phyloP scores from a whole-genome alignment of 257 asterid species.

The Solanum infundibuliforme region DNA sequence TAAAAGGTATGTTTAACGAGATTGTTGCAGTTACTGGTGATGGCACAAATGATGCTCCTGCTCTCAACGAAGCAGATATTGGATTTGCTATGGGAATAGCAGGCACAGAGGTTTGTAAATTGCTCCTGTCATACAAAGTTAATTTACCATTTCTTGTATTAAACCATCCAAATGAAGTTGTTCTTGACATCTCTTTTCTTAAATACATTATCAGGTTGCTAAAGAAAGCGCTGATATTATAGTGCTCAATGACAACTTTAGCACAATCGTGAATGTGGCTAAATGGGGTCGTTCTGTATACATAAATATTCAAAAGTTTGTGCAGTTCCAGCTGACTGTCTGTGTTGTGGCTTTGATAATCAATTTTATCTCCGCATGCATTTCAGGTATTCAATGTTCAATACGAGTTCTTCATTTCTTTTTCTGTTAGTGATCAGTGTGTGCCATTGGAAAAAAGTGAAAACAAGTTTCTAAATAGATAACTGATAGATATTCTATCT shows the following conservation, averaged over 20 bases:
- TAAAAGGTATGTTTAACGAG: constrained; percentile 54
- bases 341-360: constrained; percentile 60
- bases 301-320: constrained; percentile 79
- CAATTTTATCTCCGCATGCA: constrained; percentile 65
- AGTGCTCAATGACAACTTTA: constrained; percentile 65
- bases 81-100: constrained; percentile 94
- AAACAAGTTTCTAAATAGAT: not conserved
- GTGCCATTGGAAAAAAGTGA: not conserved
- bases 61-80: constrained; percentile 82
- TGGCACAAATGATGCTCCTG: constrained; percentile 97
- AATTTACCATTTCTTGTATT: too few species aligned
- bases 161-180: not conserved
- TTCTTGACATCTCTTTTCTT: not conserved
- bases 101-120: constrained; percentile 72
- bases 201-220: constrained; percentile 44
- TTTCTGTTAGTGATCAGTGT: not conserved
- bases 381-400: constrained; percentile 35
- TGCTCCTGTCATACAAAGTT: not conserved
- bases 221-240: constrained; percentile 78
- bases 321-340: constrained; percentile 78
- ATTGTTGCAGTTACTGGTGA: constrained; percentile 89
- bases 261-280: constrained; percentile 57
- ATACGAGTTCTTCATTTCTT: not conserved
- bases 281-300: constrained; percentile 88
- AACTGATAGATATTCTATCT: not conserved